Conservation (phyloP, 208 protist species). For the Crithidia expoeki region DNA sequence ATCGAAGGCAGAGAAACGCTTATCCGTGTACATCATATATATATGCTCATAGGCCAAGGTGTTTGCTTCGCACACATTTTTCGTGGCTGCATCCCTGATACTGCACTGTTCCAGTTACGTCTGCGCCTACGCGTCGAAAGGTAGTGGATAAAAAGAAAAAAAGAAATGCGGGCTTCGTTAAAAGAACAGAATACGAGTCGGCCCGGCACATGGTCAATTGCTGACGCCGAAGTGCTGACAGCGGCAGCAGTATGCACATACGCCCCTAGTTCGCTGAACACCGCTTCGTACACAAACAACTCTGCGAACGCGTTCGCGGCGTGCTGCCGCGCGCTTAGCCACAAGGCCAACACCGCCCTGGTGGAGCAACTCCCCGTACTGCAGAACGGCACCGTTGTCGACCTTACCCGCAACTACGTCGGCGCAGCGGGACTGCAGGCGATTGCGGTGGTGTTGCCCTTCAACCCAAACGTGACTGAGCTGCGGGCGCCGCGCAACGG, state of each 20-base stretch:
- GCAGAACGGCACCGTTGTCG: slow-evolving; percentile 42
- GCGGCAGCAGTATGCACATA: neutral
- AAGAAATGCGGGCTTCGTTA: neutral
- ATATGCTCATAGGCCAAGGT: too few relatives aligned
- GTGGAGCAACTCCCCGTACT: slow-evolving; percentile 43
- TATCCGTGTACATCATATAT: too few relatives aligned
- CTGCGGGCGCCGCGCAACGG: slow-evolving; percentile 66
- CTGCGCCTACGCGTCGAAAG: too few relatives aligned
- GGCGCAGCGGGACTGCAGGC: slow-evolving; percentile 77
- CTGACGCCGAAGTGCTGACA: neutral
- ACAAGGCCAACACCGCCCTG: slow-evolving; percentile 67
- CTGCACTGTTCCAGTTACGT: too few relatives aligned
- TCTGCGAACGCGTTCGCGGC: slow-evolving; percentile 40
- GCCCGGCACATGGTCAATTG: slow-evolving; percentile 6
- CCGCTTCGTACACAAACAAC: neutral
- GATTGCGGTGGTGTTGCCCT: slow-evolving; percentile 64
- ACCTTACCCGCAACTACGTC: slow-evolving; percentile 77
- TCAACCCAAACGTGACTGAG: slow-evolving; percentile 57
- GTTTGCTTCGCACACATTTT: too few relatives aligned
- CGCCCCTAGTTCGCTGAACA: neutral
- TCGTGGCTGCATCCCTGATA: too few relatives aligned
- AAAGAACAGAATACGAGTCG: neutral
- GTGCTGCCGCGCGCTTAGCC: slow-evolving; percentile 68
- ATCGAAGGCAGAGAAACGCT: too few relatives aligned
- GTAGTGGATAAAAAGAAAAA: neutral